These are phyloP conservation scores for Backusella westeae DNA, from an alignment of 192 early-diverging fungal species.

Conservation along the genomic window DNA sequence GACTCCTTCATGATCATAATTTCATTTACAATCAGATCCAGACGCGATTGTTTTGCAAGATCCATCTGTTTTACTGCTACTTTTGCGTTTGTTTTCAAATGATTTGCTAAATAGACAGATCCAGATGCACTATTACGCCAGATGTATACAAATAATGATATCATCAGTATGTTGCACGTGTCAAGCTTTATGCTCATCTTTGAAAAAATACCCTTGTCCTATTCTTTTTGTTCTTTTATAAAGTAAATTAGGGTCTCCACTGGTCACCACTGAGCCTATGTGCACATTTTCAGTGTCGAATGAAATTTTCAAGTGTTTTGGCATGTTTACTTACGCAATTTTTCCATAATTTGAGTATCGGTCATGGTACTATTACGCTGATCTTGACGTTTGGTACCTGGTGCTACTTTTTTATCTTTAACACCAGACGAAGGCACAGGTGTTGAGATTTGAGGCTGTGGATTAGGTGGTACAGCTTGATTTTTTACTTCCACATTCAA, in stretches of 20 bases:
- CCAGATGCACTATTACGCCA: slow-evolving; percentile 73
- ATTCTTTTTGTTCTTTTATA: slow-evolving; percentile 96
- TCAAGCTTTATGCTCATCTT: background rate
- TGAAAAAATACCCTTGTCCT: slow-evolving; percentile 79
- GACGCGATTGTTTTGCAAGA: slow-evolving; percentile 89
- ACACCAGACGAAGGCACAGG: slow-evolving; percentile 17
- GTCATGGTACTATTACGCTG: slow-evolving; percentile 83
- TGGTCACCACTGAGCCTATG: slow-evolving; percentile 81
- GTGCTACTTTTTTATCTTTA: background rate
- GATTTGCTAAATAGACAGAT: slow-evolving; percentile 83
- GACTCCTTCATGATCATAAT: slow-evolving; percentile 87
- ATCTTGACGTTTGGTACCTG: slow-evolving; percentile 53
- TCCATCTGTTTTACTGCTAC: slow-evolving; percentile 99
- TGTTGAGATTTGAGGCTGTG: slow-evolving; percentile 38
- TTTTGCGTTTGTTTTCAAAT: slow-evolving; percentile 48
- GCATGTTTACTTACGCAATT: slow-evolving; percentile 56
- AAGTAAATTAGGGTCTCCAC: slow-evolving; percentile 84
- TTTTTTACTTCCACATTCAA: slow-evolving; percentile 12
- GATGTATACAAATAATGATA: background rate
- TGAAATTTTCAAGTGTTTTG: background rate
- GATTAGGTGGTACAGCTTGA: slow-evolving; percentile 19
- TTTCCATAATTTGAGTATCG: slow-evolving; percentile 94
- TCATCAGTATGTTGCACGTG: background rate
- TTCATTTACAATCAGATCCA: slow-evolving; percentile 94
- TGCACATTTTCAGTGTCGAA: background rate